Evolutionary conservation across 75 land plant species (phyloP).

Genomic region (Isoetes taiwanensis): DNA sequence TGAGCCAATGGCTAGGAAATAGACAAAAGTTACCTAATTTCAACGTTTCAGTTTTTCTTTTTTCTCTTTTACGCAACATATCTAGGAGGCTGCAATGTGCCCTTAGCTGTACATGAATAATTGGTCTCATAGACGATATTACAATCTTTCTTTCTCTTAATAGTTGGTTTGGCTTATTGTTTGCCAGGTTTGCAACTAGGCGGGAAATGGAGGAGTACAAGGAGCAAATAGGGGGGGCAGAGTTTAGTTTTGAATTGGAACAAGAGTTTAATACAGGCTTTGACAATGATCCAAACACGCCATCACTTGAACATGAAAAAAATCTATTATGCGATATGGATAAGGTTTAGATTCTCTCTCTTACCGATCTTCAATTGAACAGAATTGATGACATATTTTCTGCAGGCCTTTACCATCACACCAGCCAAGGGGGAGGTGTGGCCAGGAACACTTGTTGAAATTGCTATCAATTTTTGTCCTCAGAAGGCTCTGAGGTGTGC

Average conservation of each 20-base stretch:
- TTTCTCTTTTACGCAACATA: no score
- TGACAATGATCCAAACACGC: neutral
- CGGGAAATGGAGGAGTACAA: neutral
- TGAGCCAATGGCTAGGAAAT: no score
- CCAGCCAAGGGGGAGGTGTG: conserved; percentile 28
- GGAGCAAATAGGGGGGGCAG: neutral
- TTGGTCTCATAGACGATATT: no score
- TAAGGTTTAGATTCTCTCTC: neutral
- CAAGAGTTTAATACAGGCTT: neutral
- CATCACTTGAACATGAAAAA: conserved; percentile 5
- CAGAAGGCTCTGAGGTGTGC: conserved; percentile 14
- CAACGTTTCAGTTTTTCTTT: no score
- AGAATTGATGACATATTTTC: neutral
- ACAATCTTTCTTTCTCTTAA: no score
- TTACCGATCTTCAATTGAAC: neutral
- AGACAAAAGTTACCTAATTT: no score
- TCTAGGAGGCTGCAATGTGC: no score
- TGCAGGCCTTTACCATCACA: conserved; percentile 16
- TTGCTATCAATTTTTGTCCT: conserved; percentile 18
- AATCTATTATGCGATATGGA: conserved; percentile 5
- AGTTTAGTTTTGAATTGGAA: neutral
- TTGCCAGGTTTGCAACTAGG: neutral
- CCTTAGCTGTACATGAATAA: no score
- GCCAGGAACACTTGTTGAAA: conserved; percentile 18
- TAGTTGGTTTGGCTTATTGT: no score